phyloP scores from a whole-genome alignment of 768 basidiomycete genomes.

The Leccinum rimulosum region DNA sequence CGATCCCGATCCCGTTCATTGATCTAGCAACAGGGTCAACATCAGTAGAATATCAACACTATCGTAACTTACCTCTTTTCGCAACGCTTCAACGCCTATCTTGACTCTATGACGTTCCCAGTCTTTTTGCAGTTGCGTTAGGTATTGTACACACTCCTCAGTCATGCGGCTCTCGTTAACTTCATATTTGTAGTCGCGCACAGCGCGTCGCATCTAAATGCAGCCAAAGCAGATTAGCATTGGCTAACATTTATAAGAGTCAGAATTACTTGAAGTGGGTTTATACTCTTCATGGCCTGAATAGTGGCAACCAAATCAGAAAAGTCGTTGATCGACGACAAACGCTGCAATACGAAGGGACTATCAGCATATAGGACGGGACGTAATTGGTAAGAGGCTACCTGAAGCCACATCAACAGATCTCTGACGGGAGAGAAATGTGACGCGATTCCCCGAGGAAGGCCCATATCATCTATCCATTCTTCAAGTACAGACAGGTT shows the following conservation, averaged over 20 bases:
- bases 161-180: constrained; percentile 90
- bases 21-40: constrained; percentile 43
- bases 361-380: constrained; percentile 1
- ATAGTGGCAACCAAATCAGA: constrained; percentile 86
- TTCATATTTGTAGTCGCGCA: constrained; percentile 92
- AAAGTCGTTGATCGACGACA: constrained; percentile 87
- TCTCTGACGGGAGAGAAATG: constrained; percentile 87
- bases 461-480: constrained; percentile 80
- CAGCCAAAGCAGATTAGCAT: neutral
- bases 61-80: constrained; percentile 61
- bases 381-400: constrained; percentile 25
- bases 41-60: neutral
- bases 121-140: constrained; percentile 93
- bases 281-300: constrained; percentile 81
- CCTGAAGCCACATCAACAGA: constrained; percentile 84
- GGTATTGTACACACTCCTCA: constrained; percentile 92
- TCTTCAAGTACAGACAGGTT: constrained; percentile 86
- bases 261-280: constrained; percentile 77
- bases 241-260: neutral
- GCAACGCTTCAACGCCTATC: constrained; percentile 78
- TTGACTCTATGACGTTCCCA: constrained; percentile 94
- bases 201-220: constrained; percentile 83
- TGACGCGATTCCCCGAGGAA: constrained; percentile 73
- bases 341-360: constrained; percentile 46
- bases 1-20: constrained; percentile 62